Evolutionary conservation across 495 filamentous ascomycete species (phyloP).

Genomic region (Glarea lozoyensis): DNA sequence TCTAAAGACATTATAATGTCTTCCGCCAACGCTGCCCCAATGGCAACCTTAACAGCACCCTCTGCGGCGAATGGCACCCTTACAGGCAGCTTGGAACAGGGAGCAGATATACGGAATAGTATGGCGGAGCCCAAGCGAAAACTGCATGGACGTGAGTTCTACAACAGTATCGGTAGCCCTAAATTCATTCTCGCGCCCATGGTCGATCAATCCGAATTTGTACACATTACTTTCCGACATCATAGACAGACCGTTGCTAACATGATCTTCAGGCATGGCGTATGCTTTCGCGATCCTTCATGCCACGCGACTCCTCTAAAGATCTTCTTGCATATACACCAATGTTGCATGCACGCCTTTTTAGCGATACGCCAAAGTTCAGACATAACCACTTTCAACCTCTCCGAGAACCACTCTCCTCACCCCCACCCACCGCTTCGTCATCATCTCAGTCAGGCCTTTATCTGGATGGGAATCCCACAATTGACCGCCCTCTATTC

Average conservation of each 20-base stretch:
- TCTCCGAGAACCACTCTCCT: constrained; percentile 21
- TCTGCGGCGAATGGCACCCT: constrained; percentile 1
- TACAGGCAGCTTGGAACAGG: too few species aligned
- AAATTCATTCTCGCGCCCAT: constrained; percentile 90
- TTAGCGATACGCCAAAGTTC: constrained; percentile 63
- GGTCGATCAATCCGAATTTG: constrained; percentile 97
- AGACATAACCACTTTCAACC: constrained; percentile 72
- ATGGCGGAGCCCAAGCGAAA: too few species aligned
- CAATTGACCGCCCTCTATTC: constrained; percentile 76
- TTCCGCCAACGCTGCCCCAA: constrained; percentile 10
- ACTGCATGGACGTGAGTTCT: constrained; percentile 79
- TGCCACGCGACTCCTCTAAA: constrained; percentile 49
- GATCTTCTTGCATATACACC: constrained; percentile 75
- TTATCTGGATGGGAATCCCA: constrained; percentile 79
- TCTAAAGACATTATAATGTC: constrained; percentile 11
- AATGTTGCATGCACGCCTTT: constrained; percentile 90
- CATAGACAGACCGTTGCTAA: constrained; percentile 12
- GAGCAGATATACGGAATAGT: too few species aligned
- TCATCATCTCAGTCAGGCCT: constrained; percentile 11
- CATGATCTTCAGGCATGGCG: constrained; percentile 68
- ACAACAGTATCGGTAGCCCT: constrained; percentile 84
- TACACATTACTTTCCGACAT: constrained; percentile 33
- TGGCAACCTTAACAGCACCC: constrained; percentile 1
- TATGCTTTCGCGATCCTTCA: constrained; percentile 84
- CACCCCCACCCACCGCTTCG: constrained; percentile 11